Conservation (phyloP, 352 stramenopile genomes). For the Globisporangium nodosum region DNA sequence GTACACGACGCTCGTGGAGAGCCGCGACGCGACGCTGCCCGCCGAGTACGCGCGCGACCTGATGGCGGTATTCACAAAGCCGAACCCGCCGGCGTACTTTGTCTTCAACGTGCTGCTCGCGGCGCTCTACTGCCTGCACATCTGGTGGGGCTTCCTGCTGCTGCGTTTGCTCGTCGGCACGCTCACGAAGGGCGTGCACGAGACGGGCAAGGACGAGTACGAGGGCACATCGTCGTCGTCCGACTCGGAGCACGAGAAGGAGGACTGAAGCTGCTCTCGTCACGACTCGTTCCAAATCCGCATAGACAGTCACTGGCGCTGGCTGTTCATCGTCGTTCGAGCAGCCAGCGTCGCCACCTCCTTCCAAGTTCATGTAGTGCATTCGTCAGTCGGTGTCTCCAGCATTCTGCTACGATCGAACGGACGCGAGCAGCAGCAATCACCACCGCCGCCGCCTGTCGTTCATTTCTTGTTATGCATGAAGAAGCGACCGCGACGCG, state of each 20-base stretch:
- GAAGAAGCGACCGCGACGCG: no score
- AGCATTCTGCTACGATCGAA: no score
- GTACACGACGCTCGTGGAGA: conserved; percentile 71
- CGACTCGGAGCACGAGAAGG: conserved; percentile 55
- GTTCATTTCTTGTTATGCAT: no score
- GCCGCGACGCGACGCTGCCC: conserved; percentile 67
- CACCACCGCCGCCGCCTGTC: no score
- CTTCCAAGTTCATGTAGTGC: no score
- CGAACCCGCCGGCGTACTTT: conserved; percentile 72
- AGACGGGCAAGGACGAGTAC: conserved; percentile 81
- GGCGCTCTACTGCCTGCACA: conserved; percentile 72
- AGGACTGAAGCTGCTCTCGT: conserved; percentile 27
- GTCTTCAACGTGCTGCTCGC: conserved; percentile 77
- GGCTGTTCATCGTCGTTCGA: no score
- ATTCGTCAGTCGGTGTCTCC: no score
- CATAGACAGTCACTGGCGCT: no score
- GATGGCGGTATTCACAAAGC: conserved; percentile 55
- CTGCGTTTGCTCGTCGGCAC: conserved; percentile 63
- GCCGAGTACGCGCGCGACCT: conserved; percentile 64
- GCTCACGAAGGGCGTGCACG: conserved; percentile 69
- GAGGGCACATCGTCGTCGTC: conserved; percentile 53
- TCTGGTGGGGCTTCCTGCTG: conserved; percentile 82
- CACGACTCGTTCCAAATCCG: no score
- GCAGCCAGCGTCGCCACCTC: no score
- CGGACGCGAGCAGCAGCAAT: no score